Evolutionary conservation across 2,329 filamentous ascomycete genomes (phyloP), one percentile per base, ranked within the genome.

Genomic region (Periconia sp.): DNA sequence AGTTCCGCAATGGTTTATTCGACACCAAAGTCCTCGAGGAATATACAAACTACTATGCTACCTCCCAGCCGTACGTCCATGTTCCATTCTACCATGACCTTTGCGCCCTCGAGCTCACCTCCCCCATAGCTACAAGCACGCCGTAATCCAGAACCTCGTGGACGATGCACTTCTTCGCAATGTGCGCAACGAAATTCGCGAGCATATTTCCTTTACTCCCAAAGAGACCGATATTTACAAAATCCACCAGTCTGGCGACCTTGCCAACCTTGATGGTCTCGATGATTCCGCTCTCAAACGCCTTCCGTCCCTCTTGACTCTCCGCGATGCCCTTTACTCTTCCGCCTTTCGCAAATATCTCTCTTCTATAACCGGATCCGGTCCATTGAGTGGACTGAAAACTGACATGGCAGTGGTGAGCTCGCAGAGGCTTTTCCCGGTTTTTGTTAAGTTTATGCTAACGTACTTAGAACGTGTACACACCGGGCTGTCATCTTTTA

Each of bases 211-310:
- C 62, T 99, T 99, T 78, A 97, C 94, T 13, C 92, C 92, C 65
- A 99, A 99, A 76, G 94, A 99, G 76, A 99, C 94, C 45, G 94
- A 99, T 74, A 99, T 99, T 66, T 99, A 99, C 84, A 96, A 95
- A 77, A 97, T 99, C 70, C 92, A 97, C 82, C 94, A 99, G 79
- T 97, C 93, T 5, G 94, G 94, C 61, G 94, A 99, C 73, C 83
- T 99, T 33, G 94, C 94, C 45, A 99, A 99, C 76, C 85, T 99
- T 54, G 93, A 97, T 75, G 94, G 94, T 20, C 84, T 99, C 42
- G 91, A 96, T 57, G 88, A 95, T 70, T 86, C 87, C 8, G 92
- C 92, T 7, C 83, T 97, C 50, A 83, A 88, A 57, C 92, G 91
- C 70, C 80, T 99, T 14, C 94, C 94, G 0, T 96, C 91, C 13